These are phyloP conservation scores for Fagopyrum homotropicum DNA, from an alignment of 148 eudicot species.

Conservation along the genomic window DNA sequence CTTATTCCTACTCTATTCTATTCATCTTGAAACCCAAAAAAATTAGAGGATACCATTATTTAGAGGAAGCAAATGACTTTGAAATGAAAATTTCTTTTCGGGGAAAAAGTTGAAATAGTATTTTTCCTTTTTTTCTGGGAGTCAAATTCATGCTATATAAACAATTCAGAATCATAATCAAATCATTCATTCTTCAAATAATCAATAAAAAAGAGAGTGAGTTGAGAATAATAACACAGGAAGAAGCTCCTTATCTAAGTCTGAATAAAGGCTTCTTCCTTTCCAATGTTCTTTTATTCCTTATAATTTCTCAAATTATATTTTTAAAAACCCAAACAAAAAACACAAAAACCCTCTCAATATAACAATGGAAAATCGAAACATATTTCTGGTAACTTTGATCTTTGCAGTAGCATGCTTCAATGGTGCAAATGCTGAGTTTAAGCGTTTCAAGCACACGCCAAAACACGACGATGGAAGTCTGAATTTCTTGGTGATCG, in stretches of 20 bases:
- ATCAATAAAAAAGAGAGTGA: slow-evolving; percentile 1
- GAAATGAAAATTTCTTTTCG: neutral
- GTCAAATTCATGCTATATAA: neutral
- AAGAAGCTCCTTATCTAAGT: neutral
- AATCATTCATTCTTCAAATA: neutral
- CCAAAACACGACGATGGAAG: slow-evolving; percentile 3
- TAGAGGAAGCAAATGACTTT: neutral
- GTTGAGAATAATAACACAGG: neutral
- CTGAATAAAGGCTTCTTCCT: slow-evolving; percentile 3
- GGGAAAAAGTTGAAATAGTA: too few species aligned
- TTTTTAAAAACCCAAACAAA: neutral
- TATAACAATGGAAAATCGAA: neutral
- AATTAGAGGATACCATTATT: neutral
- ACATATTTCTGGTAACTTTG: neutral
- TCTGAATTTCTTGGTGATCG: slow-evolving; percentile 47
- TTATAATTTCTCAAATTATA: neutral
- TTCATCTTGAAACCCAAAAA: too few species aligned
- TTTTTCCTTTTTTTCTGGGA: neutral
- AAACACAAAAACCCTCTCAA: neutral
- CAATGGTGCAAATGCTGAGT: neutral
- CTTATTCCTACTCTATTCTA: too few species aligned
- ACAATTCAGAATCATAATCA: neutral
- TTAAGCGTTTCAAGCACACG: neutral
- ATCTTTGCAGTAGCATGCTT: neutral
- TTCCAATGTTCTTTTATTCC: neutral